Conservation (phyloP, 306 rosid genomes). For the Sicyos edulis region DNA sequence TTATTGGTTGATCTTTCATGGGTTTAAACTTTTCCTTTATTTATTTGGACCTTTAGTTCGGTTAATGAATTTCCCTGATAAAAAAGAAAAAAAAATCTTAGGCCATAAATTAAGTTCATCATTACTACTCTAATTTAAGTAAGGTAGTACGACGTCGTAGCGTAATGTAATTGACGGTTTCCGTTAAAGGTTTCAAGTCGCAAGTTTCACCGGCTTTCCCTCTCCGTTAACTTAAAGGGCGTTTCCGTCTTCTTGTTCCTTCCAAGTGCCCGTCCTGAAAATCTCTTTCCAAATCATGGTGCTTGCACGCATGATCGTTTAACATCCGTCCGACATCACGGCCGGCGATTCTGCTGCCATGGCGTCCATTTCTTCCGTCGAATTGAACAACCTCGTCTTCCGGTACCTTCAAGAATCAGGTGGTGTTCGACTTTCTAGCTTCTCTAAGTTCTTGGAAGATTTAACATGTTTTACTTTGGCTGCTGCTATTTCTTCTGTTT, state of each 20-base stretch:
- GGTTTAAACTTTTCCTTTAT: no score
- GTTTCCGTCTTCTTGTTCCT: not conserved
- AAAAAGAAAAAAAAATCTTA: no score
- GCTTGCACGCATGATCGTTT: constrained; percentile 33
- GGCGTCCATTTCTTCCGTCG: constrained; percentile 70
- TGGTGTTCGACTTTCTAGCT: constrained; percentile 13
- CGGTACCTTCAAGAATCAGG: constrained; percentile 98
- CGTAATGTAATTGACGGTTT: constrained; percentile 2
- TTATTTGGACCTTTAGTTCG: no score
- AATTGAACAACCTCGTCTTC: constrained; percentile 70
- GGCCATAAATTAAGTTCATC: no score
- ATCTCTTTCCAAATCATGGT: not conserved
- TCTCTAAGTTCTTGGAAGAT: not conserved
- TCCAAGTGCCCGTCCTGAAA: not conserved
- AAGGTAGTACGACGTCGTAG: not conserved
- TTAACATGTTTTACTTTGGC: not conserved
- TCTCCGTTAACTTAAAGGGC: constrained; percentile 3
- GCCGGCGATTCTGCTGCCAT: constrained; percentile 38
- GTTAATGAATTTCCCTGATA: no score
- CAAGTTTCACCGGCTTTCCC: not conserved
- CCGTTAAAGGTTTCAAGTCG: constrained; percentile 10
- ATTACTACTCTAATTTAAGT: not conserved
- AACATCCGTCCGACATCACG: constrained; percentile 25
- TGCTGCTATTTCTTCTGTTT: not conserved
- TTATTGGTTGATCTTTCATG: no score